Percentiles rank a stretch among this genome's conserved stretches.
Conservation (phyloP, 2,329 filamentous ascomycete genomes). For the Chaetothyriales sp. region DNA sequence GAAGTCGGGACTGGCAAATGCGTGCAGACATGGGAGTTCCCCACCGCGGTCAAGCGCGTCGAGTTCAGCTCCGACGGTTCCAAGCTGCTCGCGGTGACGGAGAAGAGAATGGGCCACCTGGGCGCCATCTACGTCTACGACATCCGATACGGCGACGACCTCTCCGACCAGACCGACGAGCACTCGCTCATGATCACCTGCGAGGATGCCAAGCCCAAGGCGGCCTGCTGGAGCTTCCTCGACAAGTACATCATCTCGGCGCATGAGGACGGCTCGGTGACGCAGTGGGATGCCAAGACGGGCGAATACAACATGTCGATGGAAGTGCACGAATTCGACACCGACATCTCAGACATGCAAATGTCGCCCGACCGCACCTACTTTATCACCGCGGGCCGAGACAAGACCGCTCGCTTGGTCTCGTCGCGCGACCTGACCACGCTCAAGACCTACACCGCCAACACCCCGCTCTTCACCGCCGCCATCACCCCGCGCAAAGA, state of each 20-base stretch:
- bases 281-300: slow-evolving; percentile 80
- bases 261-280: slow-evolving; percentile 90
- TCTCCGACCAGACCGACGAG: slow-evolving; percentile 71
- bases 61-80: slow-evolving; percentile 93
- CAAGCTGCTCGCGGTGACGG: slow-evolving; percentile 82
- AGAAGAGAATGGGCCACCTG: slow-evolving; percentile 95
- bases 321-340: slow-evolving; percentile 72
- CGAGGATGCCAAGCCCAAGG: slow-evolving; percentile 91
- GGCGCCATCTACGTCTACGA: slow-evolving; percentile 89
- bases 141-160: slow-evolving; percentile 65
- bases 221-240: slow-evolving; percentile 91
- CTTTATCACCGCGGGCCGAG: slow-evolving; percentile 96
- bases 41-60: slow-evolving; percentile 91
- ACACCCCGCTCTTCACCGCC: slow-evolving; percentile 93
- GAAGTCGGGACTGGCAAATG: slow-evolving; percentile 84
- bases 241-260: slow-evolving; percentile 94
- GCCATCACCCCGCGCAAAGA: slow-evolving; percentile 91
- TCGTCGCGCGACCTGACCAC: slow-evolving; percentile 75
- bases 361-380: slow-evolving; percentile 90
- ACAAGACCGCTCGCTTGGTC: slow-evolving; percentile 83
- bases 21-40: slow-evolving; percentile 96
- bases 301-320: slow-evolving; percentile 71
- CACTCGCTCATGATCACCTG: slow-evolving; percentile 76
- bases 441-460: slow-evolving; percentile 80
- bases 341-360: slow-evolving; percentile 80